phyloP scores from a whole-genome alignment of 2,329 filamentous ascomycete genomes.

The Colletotrichum abscissum region DNA sequence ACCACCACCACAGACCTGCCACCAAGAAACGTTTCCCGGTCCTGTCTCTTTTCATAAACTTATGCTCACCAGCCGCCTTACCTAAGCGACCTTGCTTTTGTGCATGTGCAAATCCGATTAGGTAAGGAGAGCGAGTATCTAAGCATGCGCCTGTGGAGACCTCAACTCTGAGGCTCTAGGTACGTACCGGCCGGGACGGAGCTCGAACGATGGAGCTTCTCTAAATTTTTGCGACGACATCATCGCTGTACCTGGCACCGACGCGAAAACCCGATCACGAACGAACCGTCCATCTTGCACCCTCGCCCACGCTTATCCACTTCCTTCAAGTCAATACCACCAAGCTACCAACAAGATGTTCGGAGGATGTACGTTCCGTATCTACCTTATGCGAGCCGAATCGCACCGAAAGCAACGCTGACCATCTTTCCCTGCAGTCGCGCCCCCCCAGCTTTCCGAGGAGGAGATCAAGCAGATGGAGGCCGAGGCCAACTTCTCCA shows the following conservation, averaged over 20 bases:
- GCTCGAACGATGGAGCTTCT: constrained; percentile 23
- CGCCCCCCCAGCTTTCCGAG: constrained; percentile 74
- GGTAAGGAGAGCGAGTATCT: not conserved
- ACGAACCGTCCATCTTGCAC: not conserved
- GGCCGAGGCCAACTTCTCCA: constrained; percentile 72
- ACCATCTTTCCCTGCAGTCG: constrained; percentile 57
- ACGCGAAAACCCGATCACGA: constrained; percentile 2
- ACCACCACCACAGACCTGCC: no score
- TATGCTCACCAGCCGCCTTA: not conserved
- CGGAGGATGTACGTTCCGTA: constrained; percentile 66
- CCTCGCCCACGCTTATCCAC: not conserved
- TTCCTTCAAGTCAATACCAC: not conserved
- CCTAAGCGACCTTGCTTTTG: not conserved
- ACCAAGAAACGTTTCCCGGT: no score
- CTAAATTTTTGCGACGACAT: constrained; percentile 37
- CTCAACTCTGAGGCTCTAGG: not conserved
- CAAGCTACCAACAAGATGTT: constrained; percentile 63
- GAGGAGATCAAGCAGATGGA: constrained; percentile 79
- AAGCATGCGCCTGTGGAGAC: not conserved
- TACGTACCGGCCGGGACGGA: constrained; percentile 15
- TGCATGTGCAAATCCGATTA: not conserved
- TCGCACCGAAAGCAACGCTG: not conserved
- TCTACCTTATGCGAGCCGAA: no score
- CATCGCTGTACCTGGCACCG: constrained; percentile 22
- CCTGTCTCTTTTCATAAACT: not conserved